Percentiles rank a stretch among this genome's conserved stretches.
Conservation (phyloP, 1,284 basidiomycete species). For the Stygiomarasmius scandens region DNA sequence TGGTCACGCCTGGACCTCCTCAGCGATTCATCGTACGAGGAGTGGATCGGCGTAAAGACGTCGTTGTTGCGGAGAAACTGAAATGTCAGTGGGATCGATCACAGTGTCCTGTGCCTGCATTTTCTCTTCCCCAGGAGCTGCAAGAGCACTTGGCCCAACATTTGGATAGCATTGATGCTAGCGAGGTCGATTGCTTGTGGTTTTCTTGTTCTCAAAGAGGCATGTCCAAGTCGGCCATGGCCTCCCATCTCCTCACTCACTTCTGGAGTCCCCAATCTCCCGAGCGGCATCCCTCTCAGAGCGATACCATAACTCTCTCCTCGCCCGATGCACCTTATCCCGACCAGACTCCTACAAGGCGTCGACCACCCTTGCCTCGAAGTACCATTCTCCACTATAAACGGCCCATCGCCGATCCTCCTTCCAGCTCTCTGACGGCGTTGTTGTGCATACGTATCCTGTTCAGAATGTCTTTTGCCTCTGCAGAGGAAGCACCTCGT, state of each 20-base stretch:
- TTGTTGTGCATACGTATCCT: slow-evolving; percentile 75
- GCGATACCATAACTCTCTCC: slow-evolving; percentile 67
- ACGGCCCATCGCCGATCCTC: slow-evolving; percentile 62
- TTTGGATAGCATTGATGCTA: slow-evolving; percentile 39
- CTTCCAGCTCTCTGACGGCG: slow-evolving; percentile 72
- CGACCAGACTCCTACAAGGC: slow-evolving; percentile 58
- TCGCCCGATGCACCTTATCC: slow-evolving; percentile 56
- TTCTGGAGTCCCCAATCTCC: slow-evolving; percentile 57
- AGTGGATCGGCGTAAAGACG: slow-evolving; percentile 67
- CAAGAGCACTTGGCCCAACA: slow-evolving; percentile 70
- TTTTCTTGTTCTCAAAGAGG: slow-evolving; percentile 55
- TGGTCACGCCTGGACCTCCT: slow-evolving; percentile 73
- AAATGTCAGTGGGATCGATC: slow-evolving; percentile 71
- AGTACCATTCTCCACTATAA: slow-evolving; percentile 58
- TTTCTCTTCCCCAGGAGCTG: slow-evolving; percentile 57
- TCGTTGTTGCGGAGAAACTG: slow-evolving; percentile 55
- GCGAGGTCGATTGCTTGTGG: slow-evolving; percentile 66
- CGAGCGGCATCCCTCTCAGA: slow-evolving; percentile 63
- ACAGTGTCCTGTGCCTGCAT: slow-evolving; percentile 51
- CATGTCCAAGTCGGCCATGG: slow-evolving; percentile 52
- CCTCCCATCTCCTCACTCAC: slow-evolving; percentile 74
- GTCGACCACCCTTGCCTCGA: slow-evolving; percentile 65
- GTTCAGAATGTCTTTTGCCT: slow-evolving; percentile 74
- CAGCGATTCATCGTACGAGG: slow-evolving; percentile 82
- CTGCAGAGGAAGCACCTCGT: slow-evolving; percentile 68